Evolutionary conservation across 768 basidiomycete species (phyloP).

Genomic region (Russula earlei): DNA sequence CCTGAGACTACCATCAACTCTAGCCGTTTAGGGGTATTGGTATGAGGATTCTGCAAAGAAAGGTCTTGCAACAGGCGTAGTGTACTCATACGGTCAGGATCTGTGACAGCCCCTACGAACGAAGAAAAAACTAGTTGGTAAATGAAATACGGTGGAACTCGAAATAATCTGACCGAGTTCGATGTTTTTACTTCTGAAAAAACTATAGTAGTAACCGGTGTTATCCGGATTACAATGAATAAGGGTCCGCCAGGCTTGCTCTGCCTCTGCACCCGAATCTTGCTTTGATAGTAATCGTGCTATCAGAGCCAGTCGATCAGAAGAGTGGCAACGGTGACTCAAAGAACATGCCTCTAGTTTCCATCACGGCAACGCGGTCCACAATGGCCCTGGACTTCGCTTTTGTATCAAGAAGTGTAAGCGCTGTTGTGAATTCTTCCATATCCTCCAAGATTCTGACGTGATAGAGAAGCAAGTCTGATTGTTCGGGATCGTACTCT

Average conservation of each 20-base stretch:
- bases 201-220: slow-evolving; percentile 70
- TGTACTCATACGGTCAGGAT: slow-evolving; percentile 43
- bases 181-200: slow-evolving; percentile 55
- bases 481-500: slow-evolving; percentile 71
- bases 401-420: slow-evolving; percentile 52
- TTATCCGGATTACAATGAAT: slow-evolving; percentile 82
- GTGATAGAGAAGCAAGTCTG: slow-evolving; percentile 75
- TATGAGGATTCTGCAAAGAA: slow-evolving; percentile 50
- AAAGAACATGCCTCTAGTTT: slow-evolving; percentile 47
- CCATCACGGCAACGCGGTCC: slow-evolving; percentile 60
- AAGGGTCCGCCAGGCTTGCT: slow-evolving; percentile 69
- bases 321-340: neutral
- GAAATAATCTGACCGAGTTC: slow-evolving; percentile 44
- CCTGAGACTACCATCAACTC: slow-evolving; percentile 57
- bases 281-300: slow-evolving; percentile 73
- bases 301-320: slow-evolving; percentile 24
- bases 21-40: slow-evolving; percentile 64
- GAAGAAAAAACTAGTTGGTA: neutral
- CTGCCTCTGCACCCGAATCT: slow-evolving; percentile 54
- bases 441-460: slow-evolving; percentile 63
- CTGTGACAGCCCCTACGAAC: slow-evolving; percentile 33
- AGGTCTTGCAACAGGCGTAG: slow-evolving; percentile 52
- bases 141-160: neutral
- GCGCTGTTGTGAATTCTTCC: slow-evolving; percentile 50
- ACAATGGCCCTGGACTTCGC: slow-evolving; percentile 58